Evolutionary conservation across 2,329 filamentous ascomycete species (phyloP).

Genomic region (Triangularia verruculosa): DNA sequence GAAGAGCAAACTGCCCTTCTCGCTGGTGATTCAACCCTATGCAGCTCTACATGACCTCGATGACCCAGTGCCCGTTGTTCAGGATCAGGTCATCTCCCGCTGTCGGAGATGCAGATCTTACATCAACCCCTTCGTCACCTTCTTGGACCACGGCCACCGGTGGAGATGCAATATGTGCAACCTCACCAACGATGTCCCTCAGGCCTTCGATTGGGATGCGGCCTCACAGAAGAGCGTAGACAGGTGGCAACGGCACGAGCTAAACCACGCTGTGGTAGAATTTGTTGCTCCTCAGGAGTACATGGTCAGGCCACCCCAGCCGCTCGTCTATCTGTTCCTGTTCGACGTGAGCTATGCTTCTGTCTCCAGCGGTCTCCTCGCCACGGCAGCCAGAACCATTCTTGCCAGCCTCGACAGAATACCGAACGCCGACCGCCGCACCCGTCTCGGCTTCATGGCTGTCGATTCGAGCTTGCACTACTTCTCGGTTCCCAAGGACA

Average conservation of each 20-base stretch:
- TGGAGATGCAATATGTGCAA: slow-evolving; percentile 99
- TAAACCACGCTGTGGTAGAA: slow-evolving; percentile 96
- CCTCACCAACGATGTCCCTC: slow-evolving; percentile 96
- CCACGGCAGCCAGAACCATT: slow-evolving; percentile 89
- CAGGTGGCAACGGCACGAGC: slow-evolving; percentile 84
- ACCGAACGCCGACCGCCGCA: slow-evolving; percentile 94
- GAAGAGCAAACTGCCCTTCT: slow-evolving; percentile 94
- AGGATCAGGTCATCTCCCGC: slow-evolving; percentile 95
- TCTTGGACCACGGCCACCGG: slow-evolving; percentile 92
- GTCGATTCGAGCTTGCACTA: slow-evolving; percentile 95
- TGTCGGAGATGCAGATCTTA: slow-evolving; percentile 95
- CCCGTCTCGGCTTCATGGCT: slow-evolving; percentile 89
- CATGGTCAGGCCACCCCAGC: slow-evolving; percentile 96
- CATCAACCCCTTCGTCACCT: slow-evolving; percentile 96
- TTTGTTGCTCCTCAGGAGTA: slow-evolving; percentile 98
- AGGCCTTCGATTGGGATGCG: slow-evolving; percentile 97
- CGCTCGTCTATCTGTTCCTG: slow-evolving; percentile 90
- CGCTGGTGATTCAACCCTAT: slow-evolving; percentile 94
- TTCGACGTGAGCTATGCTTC: slow-evolving; percentile 92
- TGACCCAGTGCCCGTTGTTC: slow-evolving; percentile 84
- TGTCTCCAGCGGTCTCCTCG: slow-evolving; percentile 84
- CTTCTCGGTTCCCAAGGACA: slow-evolving; percentile 89
- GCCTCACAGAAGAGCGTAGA: slow-evolving; percentile 88
- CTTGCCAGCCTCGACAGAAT: slow-evolving; percentile 93
- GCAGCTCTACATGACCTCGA: slow-evolving; percentile 88